Evolutionary conservation across 768 basidiomycete genomes (phyloP).

Genomic region (Suillus clintonianus): DNA sequence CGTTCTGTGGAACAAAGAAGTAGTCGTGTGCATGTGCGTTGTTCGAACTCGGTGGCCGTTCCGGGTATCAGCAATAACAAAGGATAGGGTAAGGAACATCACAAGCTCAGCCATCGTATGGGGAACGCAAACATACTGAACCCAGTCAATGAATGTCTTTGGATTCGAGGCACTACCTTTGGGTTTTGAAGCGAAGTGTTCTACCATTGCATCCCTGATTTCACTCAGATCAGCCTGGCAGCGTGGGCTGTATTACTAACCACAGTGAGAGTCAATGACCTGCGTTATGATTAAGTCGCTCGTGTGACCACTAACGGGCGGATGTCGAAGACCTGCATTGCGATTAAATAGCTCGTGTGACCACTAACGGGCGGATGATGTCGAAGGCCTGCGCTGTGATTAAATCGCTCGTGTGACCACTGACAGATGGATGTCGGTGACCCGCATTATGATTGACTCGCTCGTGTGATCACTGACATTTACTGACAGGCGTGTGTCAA

Average conservation of each 20-base stretch:
- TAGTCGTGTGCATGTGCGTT: neutral
- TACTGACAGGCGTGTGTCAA: no score
- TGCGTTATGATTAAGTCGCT: neutral
- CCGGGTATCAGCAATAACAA: neutral
- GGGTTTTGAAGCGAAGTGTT: no score
- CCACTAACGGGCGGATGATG: no score
- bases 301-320: neutral
- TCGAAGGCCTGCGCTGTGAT: neutral
- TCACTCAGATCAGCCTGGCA: neutral
- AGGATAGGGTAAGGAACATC: neutral
- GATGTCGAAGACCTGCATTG: no score
- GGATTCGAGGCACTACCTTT: no score
- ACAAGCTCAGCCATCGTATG: neutral
- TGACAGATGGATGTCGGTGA: no score
- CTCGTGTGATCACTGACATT: neutral
- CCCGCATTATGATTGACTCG: no score
- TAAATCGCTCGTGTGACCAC: neutral
- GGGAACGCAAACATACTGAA: neutral
- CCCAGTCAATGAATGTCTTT: neutral
- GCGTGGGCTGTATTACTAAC: neutral
- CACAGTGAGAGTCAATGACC: neutral
- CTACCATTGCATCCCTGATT: neutral
- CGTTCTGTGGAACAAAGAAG: neutral
- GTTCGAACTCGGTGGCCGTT: neutral
- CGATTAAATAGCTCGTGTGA: no score